Base-by-base conservation (phyloP, 148 eudicot species). In the Vaccinium vitisidaea region DNA sequence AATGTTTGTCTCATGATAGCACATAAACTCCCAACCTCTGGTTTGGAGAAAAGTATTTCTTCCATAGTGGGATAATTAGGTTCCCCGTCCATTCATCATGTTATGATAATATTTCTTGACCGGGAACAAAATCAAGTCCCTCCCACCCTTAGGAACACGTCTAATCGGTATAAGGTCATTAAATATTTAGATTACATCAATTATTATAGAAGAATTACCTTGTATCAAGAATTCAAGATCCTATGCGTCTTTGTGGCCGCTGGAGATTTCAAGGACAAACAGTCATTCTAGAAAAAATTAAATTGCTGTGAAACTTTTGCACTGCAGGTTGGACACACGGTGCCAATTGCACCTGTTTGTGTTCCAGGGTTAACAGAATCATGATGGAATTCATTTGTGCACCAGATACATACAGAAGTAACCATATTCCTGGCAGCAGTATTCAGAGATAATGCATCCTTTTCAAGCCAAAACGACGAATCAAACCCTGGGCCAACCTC, bases 321-420 rank as follows among this genome's bases (percentile, higher is more conserved):
- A 88, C 92, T 93, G 90, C 98, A 95, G 69, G 90, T 71, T 85
- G 98, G 98, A 86, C 98, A 95, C 85, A 96, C 59, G 63, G 89
- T 86, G 56, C 98, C 99, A 63, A 94, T 92, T 49, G 93, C 91
- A 58, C 95, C 95, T 63, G 90, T 87, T 88, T 95, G 93, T 58
- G 90, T 75, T 77, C 88, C 96, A 84, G 92, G 53, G 48, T 86
- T 89, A 19, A 84, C 61, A 52, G 95, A 87, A 67, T 94, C 93
- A 55, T 89, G 93, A 80, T 89, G 93, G 84, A 96, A 94, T 83
- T 90, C 92, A 86, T 87, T 92, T 80, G 94, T 89, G 87, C 99
- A 96, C 99, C 98, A 96, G 58, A 92, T 94, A 87, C 99, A 96
- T 46, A 90, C 27, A 36, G 89, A 82, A 86, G 89, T 87, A 52